Evolutionary conservation across 148 eudicot species (phyloP).

Genomic region (Vaccinium macrocarpon): DNA sequence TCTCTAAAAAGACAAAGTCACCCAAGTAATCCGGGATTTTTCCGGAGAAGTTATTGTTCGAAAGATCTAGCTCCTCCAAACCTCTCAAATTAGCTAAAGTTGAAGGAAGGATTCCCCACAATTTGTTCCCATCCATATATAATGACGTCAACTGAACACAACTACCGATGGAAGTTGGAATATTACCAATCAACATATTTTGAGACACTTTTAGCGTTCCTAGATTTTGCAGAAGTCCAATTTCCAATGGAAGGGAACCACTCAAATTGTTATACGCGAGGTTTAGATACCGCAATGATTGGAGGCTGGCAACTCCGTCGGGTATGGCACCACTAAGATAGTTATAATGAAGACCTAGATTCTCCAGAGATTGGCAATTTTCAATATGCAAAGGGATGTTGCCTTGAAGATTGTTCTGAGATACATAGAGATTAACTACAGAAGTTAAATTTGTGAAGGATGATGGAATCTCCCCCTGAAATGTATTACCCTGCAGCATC

Average conservation of each 20-base stretch:
- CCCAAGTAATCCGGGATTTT: neutral
- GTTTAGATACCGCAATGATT: neutral
- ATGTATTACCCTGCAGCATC: neutral
- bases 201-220: neutral
- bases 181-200: neutral
- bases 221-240: neutral
- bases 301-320: neutral
- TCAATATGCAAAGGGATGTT: neutral
- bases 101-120: neutral
- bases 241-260: neutral
- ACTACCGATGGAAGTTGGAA: neutral
- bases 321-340: slow-evolving; percentile 3
- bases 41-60: slow-evolving; percentile 10
- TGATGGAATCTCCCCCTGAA: slow-evolving; percentile 2
- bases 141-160: fast-evolving
- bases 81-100: slow-evolving; percentile 11
- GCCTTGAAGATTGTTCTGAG: neutral
- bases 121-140: neutral
- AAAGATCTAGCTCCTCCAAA: neutral
- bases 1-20: neutral
- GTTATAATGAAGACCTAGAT: neutral
- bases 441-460: neutral
- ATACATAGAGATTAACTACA: neutral
- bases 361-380: neutral
- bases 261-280: neutral